These are phyloP conservation scores for Boletus sp. DNA, from an alignment of 768 basidiomycete species.

Conservation along the genomic window DNA sequence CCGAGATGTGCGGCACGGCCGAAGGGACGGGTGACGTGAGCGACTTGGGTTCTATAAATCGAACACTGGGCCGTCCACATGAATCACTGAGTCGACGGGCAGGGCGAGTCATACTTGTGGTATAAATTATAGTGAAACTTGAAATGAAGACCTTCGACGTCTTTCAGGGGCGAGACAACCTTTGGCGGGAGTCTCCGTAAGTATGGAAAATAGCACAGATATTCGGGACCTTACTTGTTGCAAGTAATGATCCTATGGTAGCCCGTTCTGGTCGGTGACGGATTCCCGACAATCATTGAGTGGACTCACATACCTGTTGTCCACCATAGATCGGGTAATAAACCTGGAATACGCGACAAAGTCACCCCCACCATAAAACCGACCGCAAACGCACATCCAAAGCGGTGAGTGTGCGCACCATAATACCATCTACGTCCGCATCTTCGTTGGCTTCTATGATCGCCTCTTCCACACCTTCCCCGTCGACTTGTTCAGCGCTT, in stretches of 20 bases:
- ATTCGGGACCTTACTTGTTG: conserved; percentile 63
- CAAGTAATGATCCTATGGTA: conserved; percentile 83
- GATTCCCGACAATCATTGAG: neutral
- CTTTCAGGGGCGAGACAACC: conserved; percentile 94
- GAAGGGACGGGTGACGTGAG: conserved; percentile 48
- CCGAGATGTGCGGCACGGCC: conserved; percentile 26
- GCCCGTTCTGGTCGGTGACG: conserved; percentile 3
- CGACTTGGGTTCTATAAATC: conserved; percentile 80
- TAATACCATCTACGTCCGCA: conserved; percentile 81
- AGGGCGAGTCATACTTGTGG: conserved; percentile 66
- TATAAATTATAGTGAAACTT: conserved; percentile 94
- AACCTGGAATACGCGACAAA: conserved; percentile 45
- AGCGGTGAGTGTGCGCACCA: conserved; percentile 53
- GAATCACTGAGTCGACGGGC: neutral
- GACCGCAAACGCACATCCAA: neutral
- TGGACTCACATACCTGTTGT: conserved; percentile 58
- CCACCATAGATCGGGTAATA: conserved; percentile 96
- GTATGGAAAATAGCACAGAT: neutral
- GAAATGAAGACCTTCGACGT: conserved; percentile 96
- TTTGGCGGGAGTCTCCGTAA: conserved; percentile 24
- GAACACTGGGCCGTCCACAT: conserved; percentile 57
- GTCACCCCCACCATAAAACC: neutral
- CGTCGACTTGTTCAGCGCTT: conserved; percentile 48
- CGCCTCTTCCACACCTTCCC: conserved; percentile 92
- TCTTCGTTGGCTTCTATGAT: conserved; percentile 96